Base-by-base conservation (phyloP, 1,284 basidiomycete genomes). In the Moesziomyces antarcticus region DNA sequence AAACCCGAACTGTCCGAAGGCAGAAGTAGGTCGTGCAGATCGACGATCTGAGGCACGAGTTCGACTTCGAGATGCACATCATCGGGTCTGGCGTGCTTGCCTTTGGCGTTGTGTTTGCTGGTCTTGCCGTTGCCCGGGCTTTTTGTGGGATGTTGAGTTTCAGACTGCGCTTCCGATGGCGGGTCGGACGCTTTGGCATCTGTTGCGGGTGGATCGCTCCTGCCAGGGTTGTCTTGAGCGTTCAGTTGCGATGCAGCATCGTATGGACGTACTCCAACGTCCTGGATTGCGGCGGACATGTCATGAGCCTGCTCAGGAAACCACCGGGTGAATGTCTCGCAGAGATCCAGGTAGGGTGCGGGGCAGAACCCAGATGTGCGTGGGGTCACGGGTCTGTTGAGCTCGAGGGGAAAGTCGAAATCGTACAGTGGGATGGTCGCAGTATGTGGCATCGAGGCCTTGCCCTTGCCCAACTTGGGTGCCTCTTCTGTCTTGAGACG, bases 351-450 rank as follows among this genome's bases (percentile, higher is more conserved):
- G 20, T 71, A 71, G 2, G 57, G 33, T 14, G 68, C 62, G 9
- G 68, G 68, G 16, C 54, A 57, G 57, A 71, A 71, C 24, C 49
- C 56, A 22, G 59, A 62, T 2, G 59, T 44, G 35, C 56, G 44
- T 3, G 48, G 49, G 0, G 55, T 56, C 6, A 57, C 46, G 0
- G 60, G 57, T 37, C 18, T 27, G 20, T 67, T 59, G 20, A 56
- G 48, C 43, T 72, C 69, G 18, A 72, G 55, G 1, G 58, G 69
- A 40, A 72, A 42, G 25, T 72, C 64, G 56, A 72, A 72, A 44
- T 72, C 69, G 27, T 41, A 67, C 30, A 72, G 56, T 41, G 69
- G 69, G 43, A 72, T 72, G 40, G 69, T 72, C 20, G 69, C 30
- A n/a, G 55, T 24, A 0, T 56, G 16, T 27, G 27, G 48, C 44